Evolutionary conservation across 2,329 filamentous ascomycete genomes (phyloP).

Genomic region (Colletotrichum nymphaeae): DNA sequence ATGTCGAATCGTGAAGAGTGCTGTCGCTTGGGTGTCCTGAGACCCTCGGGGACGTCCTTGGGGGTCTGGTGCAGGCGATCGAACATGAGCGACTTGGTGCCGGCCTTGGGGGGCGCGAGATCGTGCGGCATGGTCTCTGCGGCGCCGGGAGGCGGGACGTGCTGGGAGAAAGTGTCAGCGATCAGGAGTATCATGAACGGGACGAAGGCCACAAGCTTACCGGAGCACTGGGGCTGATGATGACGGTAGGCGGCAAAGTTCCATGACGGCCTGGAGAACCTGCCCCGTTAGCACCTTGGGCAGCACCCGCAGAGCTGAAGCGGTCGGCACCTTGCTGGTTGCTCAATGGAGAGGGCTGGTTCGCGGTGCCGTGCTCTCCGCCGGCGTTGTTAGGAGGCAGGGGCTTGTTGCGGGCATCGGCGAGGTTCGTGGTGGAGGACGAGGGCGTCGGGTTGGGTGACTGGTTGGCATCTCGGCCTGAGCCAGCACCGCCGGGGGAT

Average conservation of each 20-base stretch:
- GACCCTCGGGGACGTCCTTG: slow-evolving; percentile 95
- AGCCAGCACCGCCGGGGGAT: slow-evolving; percentile 73
- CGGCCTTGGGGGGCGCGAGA: slow-evolving; percentile 91
- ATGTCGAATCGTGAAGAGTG: slow-evolving; percentile 98
- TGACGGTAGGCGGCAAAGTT: slow-evolving; percentile 83
- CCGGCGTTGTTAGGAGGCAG: slow-evolving; percentile 68
- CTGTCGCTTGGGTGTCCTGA: slow-evolving; percentile 94
- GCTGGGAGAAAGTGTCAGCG: slow-evolving; percentile 61
- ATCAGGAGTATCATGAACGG: background rate
- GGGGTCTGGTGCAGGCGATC: slow-evolving; percentile 92
- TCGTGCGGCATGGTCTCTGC: slow-evolving; percentile 99
- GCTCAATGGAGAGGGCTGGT: slow-evolving; percentile 52
- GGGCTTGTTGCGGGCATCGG: slow-evolving; percentile 87
- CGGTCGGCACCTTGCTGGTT: slow-evolving; percentile 54
- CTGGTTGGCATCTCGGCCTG: slow-evolving; percentile 66
- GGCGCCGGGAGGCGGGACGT: slow-evolving; percentile 90
- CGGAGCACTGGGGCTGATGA: slow-evolving; percentile 94
- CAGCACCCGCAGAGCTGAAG: slow-evolving; percentile 50
- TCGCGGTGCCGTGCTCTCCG: slow-evolving; percentile 54
- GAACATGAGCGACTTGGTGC: slow-evolving; percentile 88
- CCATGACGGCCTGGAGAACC: slow-evolving; percentile 73
- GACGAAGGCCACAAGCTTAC: slow-evolving; percentile 62
- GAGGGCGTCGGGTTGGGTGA: slow-evolving; percentile 80
- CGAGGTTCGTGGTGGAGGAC: slow-evolving; percentile 88
- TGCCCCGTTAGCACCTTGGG: slow-evolving; percentile 55